phyloP scores from a whole-genome alignment of 1,284 basidiomycete species.

The Entoloma clypeatum region DNA sequence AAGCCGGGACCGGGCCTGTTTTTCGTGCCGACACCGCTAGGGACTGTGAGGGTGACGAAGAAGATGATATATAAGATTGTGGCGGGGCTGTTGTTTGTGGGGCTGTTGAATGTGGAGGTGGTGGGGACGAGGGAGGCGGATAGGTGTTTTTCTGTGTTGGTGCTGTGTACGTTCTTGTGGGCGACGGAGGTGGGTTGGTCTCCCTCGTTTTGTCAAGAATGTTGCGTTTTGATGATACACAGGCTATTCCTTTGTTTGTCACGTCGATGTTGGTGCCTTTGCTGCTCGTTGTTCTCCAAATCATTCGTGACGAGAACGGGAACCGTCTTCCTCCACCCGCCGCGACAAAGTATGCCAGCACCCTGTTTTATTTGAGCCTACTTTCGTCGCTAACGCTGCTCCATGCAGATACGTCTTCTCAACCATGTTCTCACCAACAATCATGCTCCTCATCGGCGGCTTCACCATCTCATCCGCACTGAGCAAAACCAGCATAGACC shows the following conservation, averaged over 20 bases:
- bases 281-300: conserved; percentile 82
- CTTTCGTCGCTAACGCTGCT: conserved; percentile 9
- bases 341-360: conserved; percentile 79
- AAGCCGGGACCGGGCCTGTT: conserved; percentile 21
- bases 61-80: conserved; percentile 58
- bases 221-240: conserved; percentile 6
- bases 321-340: conserved; percentile 62
- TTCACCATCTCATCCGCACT: conserved; percentile 97
- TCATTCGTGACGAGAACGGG: conserved; percentile 68
- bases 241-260: conserved; percentile 96
- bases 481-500: conserved; percentile 97
- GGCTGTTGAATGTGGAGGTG: conserved; percentile 57
- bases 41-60: conserved; percentile 55
- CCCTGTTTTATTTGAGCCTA: not conserved
- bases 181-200: conserved; percentile 77
- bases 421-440: conserved; percentile 86
- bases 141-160: conserved; percentile 87
- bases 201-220: conserved; percentile 5
- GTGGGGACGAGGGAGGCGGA: conserved; percentile 78
- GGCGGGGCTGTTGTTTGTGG: conserved; percentile 55
- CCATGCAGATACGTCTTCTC: conserved; percentile 65
- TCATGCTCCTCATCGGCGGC: conserved; percentile 96
- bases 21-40: conserved; percentile 34
- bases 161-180: conserved; percentile 94
- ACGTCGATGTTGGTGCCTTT: conserved; percentile 91